Percentiles rank a stretch among this genome's conserved stretches.
phyloP scores from a whole-genome alignment of 495 filamentous ascomycete species.

The Lepraria neglecta region DNA sequence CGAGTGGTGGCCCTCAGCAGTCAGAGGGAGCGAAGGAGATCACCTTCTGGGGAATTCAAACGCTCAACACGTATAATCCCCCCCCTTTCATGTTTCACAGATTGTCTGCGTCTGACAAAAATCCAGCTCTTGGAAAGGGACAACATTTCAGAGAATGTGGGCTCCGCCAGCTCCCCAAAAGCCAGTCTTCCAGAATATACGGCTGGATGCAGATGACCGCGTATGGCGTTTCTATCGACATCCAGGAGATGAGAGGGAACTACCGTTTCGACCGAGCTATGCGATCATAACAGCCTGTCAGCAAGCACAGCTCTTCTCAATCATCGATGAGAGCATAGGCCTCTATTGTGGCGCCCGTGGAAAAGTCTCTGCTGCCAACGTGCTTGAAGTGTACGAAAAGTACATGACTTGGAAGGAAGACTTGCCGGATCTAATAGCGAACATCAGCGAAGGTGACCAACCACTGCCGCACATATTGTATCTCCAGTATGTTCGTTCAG shows the following conservation, averaged over 20 bases:
- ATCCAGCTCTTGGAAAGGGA: conserved; percentile 19
- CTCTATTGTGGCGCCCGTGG: conserved; percentile 32
- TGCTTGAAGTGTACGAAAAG: conserved; percentile 30
- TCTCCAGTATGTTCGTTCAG: conserved; percentile 30
- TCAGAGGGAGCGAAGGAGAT: conserved; percentile 22
- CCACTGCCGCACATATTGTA: conserved; percentile 36
- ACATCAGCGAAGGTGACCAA: conserved; percentile 29
- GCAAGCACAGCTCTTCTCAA: conserved; percentile 32
- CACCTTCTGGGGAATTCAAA: conserved; percentile 25
- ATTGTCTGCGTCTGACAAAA: background rate
- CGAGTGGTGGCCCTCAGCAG: conserved; percentile 5
- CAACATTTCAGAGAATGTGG: conserved; percentile 25
- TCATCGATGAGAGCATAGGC: conserved; percentile 33
- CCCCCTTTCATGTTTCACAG: background rate
- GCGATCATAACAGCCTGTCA: conserved; percentile 25
- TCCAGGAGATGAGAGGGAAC: conserved; percentile 21
- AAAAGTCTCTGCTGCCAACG: conserved; percentile 25
- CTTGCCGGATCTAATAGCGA: conserved; percentile 29
- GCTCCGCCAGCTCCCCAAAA: conserved; percentile 15
- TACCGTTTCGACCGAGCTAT: conserved; percentile 20
- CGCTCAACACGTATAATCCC: conserved; percentile 23
- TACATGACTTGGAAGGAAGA: conserved; percentile 32
- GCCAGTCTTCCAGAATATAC: conserved; percentile 17
- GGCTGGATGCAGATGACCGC: conserved; percentile 15
- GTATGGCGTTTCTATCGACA: conserved; percentile 26